A percentile compares a stretch with the other conserved stretches of the same genome.
Evolutionary conservation across 2,329 filamentous ascomycete species (phyloP).

Genomic region (Zymoseptoria crescenta): DNA sequence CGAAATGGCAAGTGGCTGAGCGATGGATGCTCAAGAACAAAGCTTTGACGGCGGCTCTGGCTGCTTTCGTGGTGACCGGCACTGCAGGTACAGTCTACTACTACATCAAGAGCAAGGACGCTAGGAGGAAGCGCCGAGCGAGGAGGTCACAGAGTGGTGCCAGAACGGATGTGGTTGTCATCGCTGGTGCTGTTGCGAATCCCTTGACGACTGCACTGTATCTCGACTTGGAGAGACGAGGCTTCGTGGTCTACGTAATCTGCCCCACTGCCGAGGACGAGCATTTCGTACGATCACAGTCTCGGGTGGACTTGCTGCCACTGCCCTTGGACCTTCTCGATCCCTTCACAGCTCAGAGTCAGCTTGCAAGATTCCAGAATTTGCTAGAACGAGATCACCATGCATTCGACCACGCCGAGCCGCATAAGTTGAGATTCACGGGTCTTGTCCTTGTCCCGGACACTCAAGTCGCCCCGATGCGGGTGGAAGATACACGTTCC

Average conservation of each 20-base stretch:
- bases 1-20: constrained; percentile 51
- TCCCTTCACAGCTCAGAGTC: constrained; percentile 58
- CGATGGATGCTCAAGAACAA: constrained; percentile 68
- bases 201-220: constrained; percentile 77
- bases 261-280: constrained; percentile 83
- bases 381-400: constrained; percentile 67
- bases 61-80: constrained; percentile 63
- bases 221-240: constrained; percentile 78
- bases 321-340: constrained; percentile 77
- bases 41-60: constrained; percentile 61
- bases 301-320: constrained; percentile 73
- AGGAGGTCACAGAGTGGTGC: constrained; percentile 74
- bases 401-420: constrained; percentile 66
- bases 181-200: constrained; percentile 80
- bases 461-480: constrained; percentile 54
- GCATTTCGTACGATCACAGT: constrained; percentile 63
- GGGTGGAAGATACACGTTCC: constrained; percentile 72
- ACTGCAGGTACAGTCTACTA: constrained; percentile 41
- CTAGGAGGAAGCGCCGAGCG: constrained; percentile 62
- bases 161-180: constrained; percentile 75
- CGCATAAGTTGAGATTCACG: constrained; percentile 67
- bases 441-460: constrained; percentile 78
- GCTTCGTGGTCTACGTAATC: constrained; percentile 88
- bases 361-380: constrained; percentile 62
- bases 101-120: constrained; percentile 53